Conservation (phyloP, 2,329 filamentous ascomycete genomes). For the Botrytis porri region DNA sequence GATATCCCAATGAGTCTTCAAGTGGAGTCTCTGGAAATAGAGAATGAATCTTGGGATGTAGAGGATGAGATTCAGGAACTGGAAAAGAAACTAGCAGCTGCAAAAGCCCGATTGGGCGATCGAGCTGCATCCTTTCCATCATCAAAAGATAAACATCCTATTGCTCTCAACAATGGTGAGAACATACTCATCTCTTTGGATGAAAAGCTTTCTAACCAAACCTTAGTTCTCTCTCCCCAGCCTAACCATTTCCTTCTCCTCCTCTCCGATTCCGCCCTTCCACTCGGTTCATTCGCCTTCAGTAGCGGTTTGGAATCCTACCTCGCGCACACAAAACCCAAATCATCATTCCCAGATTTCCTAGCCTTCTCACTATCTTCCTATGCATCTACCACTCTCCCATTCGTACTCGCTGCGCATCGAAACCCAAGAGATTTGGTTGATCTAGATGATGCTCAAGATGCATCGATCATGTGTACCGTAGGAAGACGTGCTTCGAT, state of each 20-base stretch:
- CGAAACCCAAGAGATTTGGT: constrained; percentile 50
- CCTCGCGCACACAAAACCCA: constrained; percentile 60
- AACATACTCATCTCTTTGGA: neutral
- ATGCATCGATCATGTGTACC: constrained; percentile 74
- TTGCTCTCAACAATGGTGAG: neutral
- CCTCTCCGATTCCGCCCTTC: constrained; percentile 76
- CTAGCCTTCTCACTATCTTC: constrained; percentile 68
- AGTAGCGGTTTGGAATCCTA: constrained; percentile 80
- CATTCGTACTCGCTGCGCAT: constrained; percentile 70
- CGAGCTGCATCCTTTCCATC: constrained; percentile 31
- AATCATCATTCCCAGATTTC: constrained; percentile 60
- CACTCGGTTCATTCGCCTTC: constrained; percentile 84
- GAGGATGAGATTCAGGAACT: constrained; percentile 56
- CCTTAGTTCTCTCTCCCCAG: constrained; percentile 28
- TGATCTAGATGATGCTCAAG: constrained; percentile 69
- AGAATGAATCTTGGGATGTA: constrained; percentile 33
- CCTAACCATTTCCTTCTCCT: constrained; percentile 66
- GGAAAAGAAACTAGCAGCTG: constrained; percentile 45
- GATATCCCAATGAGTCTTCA: constrained; percentile 13
- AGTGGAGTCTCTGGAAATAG: constrained; percentile 13
- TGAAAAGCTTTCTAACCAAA: constrained; percentile 15
- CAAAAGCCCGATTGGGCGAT: constrained; percentile 44
- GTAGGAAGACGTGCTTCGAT: constrained; percentile 73
- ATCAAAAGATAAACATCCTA: constrained; percentile 28
- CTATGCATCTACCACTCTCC: constrained; percentile 68